Conservation (phyloP, 768 basidiomycete species). For the Tylopilus subfusipes region DNA sequence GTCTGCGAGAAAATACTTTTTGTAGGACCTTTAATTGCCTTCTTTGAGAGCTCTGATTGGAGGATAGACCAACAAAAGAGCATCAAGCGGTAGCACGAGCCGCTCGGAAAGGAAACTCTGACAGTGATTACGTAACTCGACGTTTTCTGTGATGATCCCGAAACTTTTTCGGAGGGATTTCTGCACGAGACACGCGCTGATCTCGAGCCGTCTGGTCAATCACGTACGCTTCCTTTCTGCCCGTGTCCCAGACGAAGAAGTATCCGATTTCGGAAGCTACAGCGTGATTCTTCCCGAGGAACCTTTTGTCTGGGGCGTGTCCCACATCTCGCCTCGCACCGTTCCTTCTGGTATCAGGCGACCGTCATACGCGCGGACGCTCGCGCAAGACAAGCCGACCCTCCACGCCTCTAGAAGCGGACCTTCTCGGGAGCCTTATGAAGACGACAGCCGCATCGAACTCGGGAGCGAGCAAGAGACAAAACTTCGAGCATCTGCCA, state of each 20-base stretch:
- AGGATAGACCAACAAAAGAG: no score
- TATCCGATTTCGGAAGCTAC: conserved; percentile 48
- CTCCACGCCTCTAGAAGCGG: neutral
- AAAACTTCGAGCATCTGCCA: conserved; percentile 50
- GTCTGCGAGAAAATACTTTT: no score
- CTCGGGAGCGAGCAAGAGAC: conserved; percentile 54
- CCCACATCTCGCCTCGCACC: conserved; percentile 51
- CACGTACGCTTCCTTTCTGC: conserved; percentile 6
- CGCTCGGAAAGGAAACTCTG: no score
- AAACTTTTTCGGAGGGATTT: neutral
- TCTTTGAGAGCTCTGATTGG: no score
- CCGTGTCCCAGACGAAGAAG: conserved; percentile 2
- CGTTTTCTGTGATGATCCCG: neutral
- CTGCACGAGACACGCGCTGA: neutral
- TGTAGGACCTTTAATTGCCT: no score
- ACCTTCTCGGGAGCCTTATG: neutral
- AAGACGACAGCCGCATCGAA: conserved; percentile 37
- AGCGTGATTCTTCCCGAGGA: conserved; percentile 62
- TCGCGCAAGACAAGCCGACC: neutral
- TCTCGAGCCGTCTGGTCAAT: neutral
- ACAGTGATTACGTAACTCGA: conserved; percentile 2
- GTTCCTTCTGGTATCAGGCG: conserved; percentile 55
- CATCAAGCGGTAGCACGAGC: no score
- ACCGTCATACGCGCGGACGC: conserved; percentile 48
- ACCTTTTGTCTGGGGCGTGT: conserved; percentile 60